Base-by-base conservation (phyloP, 805 yeast genomes). In the Wickerhamomyces silvicola region DNA sequence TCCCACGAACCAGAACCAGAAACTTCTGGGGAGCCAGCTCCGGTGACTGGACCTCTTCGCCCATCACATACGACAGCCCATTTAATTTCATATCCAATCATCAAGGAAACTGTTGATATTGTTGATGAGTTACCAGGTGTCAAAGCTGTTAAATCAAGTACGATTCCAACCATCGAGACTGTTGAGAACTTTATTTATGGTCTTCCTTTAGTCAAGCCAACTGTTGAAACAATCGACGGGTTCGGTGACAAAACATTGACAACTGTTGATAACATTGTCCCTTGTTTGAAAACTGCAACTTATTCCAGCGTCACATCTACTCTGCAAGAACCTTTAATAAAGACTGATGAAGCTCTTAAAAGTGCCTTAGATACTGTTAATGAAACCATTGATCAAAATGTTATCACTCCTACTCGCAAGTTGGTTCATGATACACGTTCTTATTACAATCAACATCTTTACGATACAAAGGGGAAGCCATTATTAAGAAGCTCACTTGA, bases 391-490 rank as follows among this genome's bases (percentile, higher is more conserved):
- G 54, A 57, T 26, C 47, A 54, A 22, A 59, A 57, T 38, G 52
- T 67, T 22, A 55, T 62, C 36, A 45, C 56, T 25, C 83, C 87
- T 19, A 55, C 75, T 4, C 69, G 70, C 41, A 57, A 58, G 39
- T 64, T 68, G 15, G 57, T 73, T 18, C 50, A 61, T 42, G 67
- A 63, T 30, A 57, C 68, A 36, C 75, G 81, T 41, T 63, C 62
- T 31, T 58, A 57, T 32, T 70, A 75, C 48, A 69, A 74, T 48
- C 60, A 67, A 29, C 63, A 71, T 20, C 47, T 75, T 24, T 68
- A 70, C 50, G 76, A 77, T 47, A 65, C 72, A 7, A 60, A 74
- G 19, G 85, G 85, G 16, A 75, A 73, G 47, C 81, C 83, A 24
- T 50, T 78, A 31, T 42, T 81, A 23, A 66, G 85, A 42, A 64